phyloP scores from a whole-genome alignment of 331 rosid species.

The Stylosanthes scabra region DNA sequence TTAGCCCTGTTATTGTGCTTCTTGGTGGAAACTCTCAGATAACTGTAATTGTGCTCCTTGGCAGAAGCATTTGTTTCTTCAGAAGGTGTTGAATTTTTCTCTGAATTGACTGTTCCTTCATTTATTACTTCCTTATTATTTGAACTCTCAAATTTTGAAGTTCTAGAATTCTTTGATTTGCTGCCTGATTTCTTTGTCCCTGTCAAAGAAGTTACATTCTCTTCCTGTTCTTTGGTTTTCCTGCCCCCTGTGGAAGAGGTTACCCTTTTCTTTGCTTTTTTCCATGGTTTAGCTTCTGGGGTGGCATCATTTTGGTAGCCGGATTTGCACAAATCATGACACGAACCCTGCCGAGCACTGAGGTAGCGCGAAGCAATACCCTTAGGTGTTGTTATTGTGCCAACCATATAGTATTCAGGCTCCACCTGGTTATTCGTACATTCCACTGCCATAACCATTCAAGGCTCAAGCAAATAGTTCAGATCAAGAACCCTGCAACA shows the following conservation, averaged over 20 bases:
- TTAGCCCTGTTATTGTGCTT: slow-evolving; percentile 33
- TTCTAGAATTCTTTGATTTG: slow-evolving; percentile 39
- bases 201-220: slow-evolving; percentile 33
- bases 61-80: slow-evolving; percentile 47
- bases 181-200: slow-evolving; percentile 44
- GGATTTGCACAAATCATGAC: slow-evolving; percentile 85
- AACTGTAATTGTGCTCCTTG: slow-evolving; percentile 37
- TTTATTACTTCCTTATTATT: slow-evolving; percentile 42
- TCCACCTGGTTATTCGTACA: slow-evolving; percentile 44
- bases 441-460: slow-evolving; percentile 52
- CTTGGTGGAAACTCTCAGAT: slow-evolving; percentile 31
- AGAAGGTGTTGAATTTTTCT: slow-evolving; percentile 42
- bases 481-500: slow-evolving; percentile 48
- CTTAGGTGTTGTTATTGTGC: slow-evolving; percentile 32
- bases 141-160: slow-evolving; percentile 26
- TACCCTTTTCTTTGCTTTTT: slow-evolving; percentile 32
- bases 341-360: slow-evolving; percentile 55
- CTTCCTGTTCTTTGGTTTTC: slow-evolving; percentile 36
- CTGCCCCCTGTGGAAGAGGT: slow-evolving; percentile 21
- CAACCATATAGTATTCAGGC: slow-evolving; percentile 39
- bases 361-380: slow-evolving; percentile 71
- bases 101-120: slow-evolving; percentile 32
- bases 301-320: slow-evolving; percentile 52
- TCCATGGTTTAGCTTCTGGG: slow-evolving; percentile 54
- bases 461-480: slow-evolving; percentile 36